These are phyloP conservation scores for Neonectria neomacrospora DNA, from an alignment of 2,329 filamentous ascomycete species.

Conservation along the genomic window DNA sequence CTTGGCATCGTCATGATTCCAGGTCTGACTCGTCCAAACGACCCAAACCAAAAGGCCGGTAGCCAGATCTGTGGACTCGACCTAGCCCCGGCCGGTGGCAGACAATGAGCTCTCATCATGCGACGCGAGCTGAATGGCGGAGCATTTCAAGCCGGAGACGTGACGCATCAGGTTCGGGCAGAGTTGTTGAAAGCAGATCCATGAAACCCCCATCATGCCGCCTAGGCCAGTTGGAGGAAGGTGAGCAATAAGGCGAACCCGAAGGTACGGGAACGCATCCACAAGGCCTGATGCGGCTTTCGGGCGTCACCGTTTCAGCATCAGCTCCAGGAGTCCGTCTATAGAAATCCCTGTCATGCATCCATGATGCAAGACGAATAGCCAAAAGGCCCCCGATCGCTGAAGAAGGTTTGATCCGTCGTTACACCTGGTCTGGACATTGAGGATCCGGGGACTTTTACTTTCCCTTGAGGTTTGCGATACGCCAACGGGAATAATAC, in stretches of 20 bases:
- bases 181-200: conserved; percentile 24
- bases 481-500: not conserved
- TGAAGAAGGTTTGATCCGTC: conserved; percentile 19
- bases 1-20: not conserved
- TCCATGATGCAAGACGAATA: conserved; percentile 1
- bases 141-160: conserved; percentile 13
- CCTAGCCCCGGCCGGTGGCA: conserved; percentile 7
- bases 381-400: conserved; percentile 23
- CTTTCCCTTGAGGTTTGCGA: conserved; percentile 3
- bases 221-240: conserved; percentile 28
- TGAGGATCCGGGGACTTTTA: conserved; percentile 17
- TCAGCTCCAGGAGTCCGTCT: conserved; percentile 36
- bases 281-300: conserved; percentile 23
- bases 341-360: conserved; percentile 28
- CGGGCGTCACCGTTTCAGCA: conserved; percentile 39
- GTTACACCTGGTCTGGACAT: conserved; percentile 17
- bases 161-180: conserved; percentile 6
- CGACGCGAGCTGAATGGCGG: conserved; percentile 12
- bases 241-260: conserved; percentile 30
- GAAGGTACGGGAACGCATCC: conserved; percentile 34
- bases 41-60: conserved; percentile 11
- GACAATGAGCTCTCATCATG: conserved; percentile 25
- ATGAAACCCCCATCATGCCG: conserved; percentile 16
- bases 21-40: not conserved
- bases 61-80: conserved; percentile 24